phyloP scores from a whole-genome alignment of 2,329 filamentous ascomycete genomes.

The Ophiocordyceps camponoti-saundersi region DNA sequence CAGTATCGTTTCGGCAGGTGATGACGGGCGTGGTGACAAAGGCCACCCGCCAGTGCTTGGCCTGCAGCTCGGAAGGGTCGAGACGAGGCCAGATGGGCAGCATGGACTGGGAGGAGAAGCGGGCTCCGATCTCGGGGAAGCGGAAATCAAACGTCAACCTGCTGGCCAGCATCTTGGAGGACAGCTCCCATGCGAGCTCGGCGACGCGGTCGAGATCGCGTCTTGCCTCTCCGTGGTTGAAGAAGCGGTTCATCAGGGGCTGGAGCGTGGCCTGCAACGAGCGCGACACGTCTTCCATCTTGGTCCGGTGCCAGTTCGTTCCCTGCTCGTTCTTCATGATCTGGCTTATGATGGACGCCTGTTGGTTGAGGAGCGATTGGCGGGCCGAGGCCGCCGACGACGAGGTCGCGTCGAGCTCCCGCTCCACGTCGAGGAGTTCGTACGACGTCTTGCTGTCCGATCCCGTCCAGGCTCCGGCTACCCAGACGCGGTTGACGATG shows the following conservation, averaged over 20 bases:
- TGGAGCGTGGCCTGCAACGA: conserved; percentile 18
- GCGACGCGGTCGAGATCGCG: conserved; percentile 24
- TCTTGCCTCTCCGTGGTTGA: conserved; percentile 18
- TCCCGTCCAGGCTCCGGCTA: conserved; percentile 20
- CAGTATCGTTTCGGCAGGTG: conserved; percentile 34
- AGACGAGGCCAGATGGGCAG: conserved; percentile 23
- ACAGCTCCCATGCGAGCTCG: conserved; percentile 25
- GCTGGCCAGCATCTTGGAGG: conserved; percentile 27
- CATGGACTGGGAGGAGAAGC: conserved; percentile 32
- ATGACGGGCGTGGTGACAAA: conserved; percentile 37
- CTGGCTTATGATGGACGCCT: conserved; percentile 17
- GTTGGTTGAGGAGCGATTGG: conserved; percentile 21
- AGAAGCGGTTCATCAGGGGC: conserved; percentile 20
- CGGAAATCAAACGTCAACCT: conserved; percentile 26
- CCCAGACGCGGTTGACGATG: conserved; percentile 23
- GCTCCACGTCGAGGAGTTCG: conserved; percentile 17
- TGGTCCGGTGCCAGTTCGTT: conserved; percentile 12
- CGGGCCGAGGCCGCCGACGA: background rate
- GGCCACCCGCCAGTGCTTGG: conserved; percentile 32
- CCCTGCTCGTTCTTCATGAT: conserved; percentile 18
- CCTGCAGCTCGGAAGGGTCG: conserved; percentile 26
- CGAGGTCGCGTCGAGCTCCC: conserved; percentile 15
- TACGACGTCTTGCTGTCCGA: conserved; percentile 17
- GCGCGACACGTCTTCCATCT: conserved; percentile 24
- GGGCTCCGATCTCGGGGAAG: conserved; percentile 31